Evolutionary conservation across 257 asterid genomes (phyloP).

Genomic region (Voacanga thouarsii): DNA sequence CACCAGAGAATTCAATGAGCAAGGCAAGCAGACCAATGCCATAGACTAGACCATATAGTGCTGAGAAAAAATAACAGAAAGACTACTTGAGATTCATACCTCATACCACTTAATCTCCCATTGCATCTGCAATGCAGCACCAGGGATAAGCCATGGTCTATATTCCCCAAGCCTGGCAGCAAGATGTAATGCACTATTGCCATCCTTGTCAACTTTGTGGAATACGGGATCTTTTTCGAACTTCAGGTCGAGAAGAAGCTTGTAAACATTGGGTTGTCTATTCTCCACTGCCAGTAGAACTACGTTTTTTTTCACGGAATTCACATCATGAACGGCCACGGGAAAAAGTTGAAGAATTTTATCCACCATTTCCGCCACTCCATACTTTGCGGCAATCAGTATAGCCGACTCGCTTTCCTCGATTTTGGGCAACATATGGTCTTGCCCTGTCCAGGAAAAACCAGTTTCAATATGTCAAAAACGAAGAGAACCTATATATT

Average conservation of each 20-base stretch:
- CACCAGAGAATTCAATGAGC: not conserved
- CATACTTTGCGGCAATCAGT: constrained; percentile 13
- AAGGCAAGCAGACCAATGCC: too few species aligned
- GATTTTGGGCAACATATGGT: not conserved
- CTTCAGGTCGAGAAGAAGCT: not conserved
- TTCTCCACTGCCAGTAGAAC: constrained; percentile 13
- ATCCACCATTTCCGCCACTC: constrained; percentile 6
- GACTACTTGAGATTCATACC: not conserved
- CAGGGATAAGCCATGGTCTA: constrained; percentile 24
- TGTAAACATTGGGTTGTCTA: constrained; percentile 14
- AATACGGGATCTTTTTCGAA: constrained; percentile 23
- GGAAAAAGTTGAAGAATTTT: constrained; percentile 1
- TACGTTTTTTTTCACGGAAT: constrained; percentile 2
- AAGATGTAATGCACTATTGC: constrained; percentile 43
- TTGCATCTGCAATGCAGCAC: not conserved
- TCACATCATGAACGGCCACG: constrained; percentile 11
- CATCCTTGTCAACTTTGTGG: constrained; percentile 29
- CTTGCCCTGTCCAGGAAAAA: not conserved
- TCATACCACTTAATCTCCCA: constrained; percentile 12
- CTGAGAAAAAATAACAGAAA: too few species aligned
- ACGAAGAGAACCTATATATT: too few species aligned
- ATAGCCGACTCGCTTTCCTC: constrained; percentile 10
- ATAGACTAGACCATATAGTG: too few species aligned
- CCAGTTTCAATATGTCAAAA: too few species aligned
- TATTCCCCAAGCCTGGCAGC: constrained; percentile 34